A percentile compares a stretch with the other conserved stretches of the same genome.
Evolutionary conservation across 2,329 filamentous ascomycete species (phyloP).

Genomic region (Alternaria sp.): DNA sequence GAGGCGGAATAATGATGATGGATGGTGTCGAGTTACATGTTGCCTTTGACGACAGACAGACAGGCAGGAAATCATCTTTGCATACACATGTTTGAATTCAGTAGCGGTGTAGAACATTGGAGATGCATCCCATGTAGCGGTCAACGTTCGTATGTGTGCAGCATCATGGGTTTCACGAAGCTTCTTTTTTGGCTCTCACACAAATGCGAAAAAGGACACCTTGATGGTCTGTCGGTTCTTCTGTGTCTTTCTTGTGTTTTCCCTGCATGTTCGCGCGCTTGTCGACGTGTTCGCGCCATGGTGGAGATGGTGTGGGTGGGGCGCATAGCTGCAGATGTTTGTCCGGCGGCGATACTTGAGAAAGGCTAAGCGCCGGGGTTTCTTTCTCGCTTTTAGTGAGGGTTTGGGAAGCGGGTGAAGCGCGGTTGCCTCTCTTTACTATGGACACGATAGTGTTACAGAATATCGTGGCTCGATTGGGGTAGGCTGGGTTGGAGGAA

Average conservation of each 20-base stretch:
- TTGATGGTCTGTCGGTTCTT: not conserved
- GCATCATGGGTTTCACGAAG: not conserved
- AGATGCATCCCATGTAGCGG: not conserved
- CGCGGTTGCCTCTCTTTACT: not conserved
- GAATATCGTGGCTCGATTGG: not conserved
- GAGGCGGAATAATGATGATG: constrained; percentile 15
- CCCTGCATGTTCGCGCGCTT: constrained; percentile 1
- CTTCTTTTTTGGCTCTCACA: not conserved
- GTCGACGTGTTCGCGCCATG: not conserved
- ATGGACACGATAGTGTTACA: not conserved
- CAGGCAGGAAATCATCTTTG: too few species aligned
- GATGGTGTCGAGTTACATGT: too few species aligned
- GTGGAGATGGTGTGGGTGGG: constrained; percentile 13
- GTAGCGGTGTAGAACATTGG: not conserved
- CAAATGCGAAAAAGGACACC: not conserved
- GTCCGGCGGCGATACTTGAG: not conserved
- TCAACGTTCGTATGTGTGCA: not conserved
- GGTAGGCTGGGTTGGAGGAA: too few species aligned
- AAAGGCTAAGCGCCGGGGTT: not conserved
- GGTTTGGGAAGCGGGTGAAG: not conserved
- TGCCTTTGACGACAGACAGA: too few species aligned
- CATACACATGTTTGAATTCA: not conserved
- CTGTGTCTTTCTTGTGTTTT: not conserved
- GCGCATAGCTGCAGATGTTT: not conserved
- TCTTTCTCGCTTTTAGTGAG: not conserved